phyloP scores from a whole-genome alignment of 805 yeast species.

The Cyberlindnera subsufficiens region DNA sequence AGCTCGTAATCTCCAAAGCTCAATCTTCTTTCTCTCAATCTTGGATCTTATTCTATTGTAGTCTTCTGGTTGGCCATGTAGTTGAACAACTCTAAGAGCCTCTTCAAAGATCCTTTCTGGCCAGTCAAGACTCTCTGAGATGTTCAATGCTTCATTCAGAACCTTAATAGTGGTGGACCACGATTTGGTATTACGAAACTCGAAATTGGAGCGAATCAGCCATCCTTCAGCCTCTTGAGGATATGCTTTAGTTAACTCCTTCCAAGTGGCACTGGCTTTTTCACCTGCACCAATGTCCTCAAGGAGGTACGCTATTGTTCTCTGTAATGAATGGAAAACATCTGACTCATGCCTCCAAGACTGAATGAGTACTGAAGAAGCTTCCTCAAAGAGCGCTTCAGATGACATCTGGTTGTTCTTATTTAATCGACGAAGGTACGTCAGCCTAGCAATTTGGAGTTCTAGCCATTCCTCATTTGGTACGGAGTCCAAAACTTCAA shows the following conservation, averaged over 20 bases:
- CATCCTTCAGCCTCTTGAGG: constrained; percentile 39
- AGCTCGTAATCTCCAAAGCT: constrained; percentile 10
- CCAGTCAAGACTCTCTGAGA: constrained; percentile 34
- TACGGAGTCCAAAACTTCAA: not conserved
- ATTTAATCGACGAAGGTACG: not conserved
- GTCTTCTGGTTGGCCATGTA: constrained; percentile 26
- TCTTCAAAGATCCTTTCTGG: constrained; percentile 46
- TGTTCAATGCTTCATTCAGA: constrained; percentile 28
- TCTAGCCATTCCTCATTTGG: not conserved
- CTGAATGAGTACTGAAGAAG: not conserved
- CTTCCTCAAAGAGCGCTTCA: not conserved
- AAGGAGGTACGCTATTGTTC: constrained; percentile 30
- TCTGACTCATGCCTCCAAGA: constrained; percentile 18
- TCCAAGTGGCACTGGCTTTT: constrained; percentile 19
- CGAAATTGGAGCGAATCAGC: constrained; percentile 39
- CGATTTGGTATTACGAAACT: constrained; percentile 22
- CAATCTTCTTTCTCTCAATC: constrained; percentile 20
- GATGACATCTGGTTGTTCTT: not conserved
- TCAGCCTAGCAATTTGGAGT: not conserved
- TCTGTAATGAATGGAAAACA: constrained; percentile 38
- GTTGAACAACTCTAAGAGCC: constrained; percentile 31
- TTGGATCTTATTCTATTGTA: constrained; percentile 22
- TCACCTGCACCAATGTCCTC: constrained; percentile 26
- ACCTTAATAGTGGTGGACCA: constrained; percentile 8
- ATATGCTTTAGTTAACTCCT: constrained; percentile 23